Base-by-base conservation (phyloP, 352 stramenopile species). In the Salisapilia sapeloensis region DNA sequence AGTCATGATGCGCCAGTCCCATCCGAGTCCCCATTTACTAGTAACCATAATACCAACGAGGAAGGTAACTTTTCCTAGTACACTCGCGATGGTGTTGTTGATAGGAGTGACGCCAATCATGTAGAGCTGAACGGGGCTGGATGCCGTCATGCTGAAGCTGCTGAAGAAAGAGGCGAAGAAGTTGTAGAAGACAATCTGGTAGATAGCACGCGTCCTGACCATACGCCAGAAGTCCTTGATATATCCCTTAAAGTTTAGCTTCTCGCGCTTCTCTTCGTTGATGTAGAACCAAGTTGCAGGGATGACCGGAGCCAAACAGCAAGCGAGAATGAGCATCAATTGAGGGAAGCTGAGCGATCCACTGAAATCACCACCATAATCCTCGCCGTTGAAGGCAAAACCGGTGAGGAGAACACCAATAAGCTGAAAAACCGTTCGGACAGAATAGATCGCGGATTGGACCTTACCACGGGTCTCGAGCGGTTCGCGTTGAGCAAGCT, bases 81-180 rank as follows among this genome's bases (percentile, higher is more conserved):
- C 66, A 8, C 45, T 44, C 49, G 66, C 67, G 21, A 77, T 35
- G 20, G 50, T 76, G 14, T 53, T 39, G 40, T 76, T 76, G 30
- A 78, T 61, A 16, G 60, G 52, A 6, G 58, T 72, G 5, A 57
- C 61, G 17, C 78, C 61, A 9, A 69, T 57, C 65, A 59, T 78
- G 30, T 54, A 56, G 3, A 54, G 17, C 24, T 71, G 60, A 33
- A 78, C 66, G 33, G 66, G 60, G 29, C 55, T 62, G 8, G 48
- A 64, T 0, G 51, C 50, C 8, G 71, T 60, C 22, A 58, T 65
- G 35, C 69, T 76, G 34, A 81, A 78, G 31, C 46, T 70, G 40
- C 71, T 59, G 38, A 77, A 76, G 6, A 77, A 46, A 0, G 44
- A 53, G 1, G 56, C 66, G 42, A 77, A 70, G 40, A 79, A 79